Conservation (phyloP, 805 yeast genomes). For the Candida broadrunensis region DNA sequence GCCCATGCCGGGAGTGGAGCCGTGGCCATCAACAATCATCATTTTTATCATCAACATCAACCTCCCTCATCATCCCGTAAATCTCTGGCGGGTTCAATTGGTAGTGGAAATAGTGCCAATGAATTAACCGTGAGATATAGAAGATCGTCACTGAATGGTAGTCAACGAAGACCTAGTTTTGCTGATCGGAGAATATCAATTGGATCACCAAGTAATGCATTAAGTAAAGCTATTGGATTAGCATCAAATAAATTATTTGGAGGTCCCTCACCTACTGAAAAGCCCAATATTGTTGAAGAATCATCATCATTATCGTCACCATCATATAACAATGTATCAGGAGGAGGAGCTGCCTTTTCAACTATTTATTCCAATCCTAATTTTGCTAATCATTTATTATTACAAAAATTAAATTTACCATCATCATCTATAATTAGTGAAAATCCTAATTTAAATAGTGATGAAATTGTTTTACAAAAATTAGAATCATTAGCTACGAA, state of each 20-base stretch:
- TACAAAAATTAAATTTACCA: constrained; percentile 33
- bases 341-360: constrained; percentile 8
- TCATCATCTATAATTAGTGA: constrained; percentile 15
- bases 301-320: not conserved
- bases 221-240: constrained; percentile 80
- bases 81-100: constrained; percentile 22
- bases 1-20: constrained; percentile 58
- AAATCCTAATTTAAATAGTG: constrained; percentile 9
- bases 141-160: constrained; percentile 42
- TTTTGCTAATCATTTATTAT: constrained; percentile 32
- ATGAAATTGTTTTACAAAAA: constrained; percentile 37
- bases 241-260: constrained; percentile 90
- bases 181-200: constrained; percentile 64
- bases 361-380: constrained; percentile 25
- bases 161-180: constrained; percentile 59
- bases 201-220: constrained; percentile 81
- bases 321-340: not conserved
- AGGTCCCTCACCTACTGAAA: constrained; percentile 5
- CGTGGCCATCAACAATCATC: constrained; percentile 34
- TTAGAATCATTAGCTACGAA: constrained; percentile 82
- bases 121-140: constrained; percentile 11
- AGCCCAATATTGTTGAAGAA: not conserved
- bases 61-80: constrained; percentile 14
- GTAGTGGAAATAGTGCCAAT: constrained; percentile 10
- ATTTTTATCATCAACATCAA: too few species aligned